These are phyloP conservation scores for Phytophthora rubi DNA, from an alignment of 352 stramenopile genomes.

Conservation along the genomic window DNA sequence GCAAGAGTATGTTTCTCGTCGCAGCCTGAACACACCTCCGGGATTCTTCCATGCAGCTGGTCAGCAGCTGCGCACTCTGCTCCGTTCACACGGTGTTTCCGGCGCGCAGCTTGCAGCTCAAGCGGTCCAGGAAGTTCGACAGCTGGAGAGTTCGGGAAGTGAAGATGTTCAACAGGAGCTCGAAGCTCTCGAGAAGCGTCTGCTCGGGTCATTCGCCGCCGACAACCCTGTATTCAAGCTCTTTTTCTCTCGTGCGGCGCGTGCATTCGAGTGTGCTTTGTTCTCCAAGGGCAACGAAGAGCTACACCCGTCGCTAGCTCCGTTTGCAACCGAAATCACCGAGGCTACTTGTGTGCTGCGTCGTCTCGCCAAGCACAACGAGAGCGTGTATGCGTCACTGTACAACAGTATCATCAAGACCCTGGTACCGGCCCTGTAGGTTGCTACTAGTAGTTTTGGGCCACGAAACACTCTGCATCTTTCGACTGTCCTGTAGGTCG, in stretches of 20 bases:
- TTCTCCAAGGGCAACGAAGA: slow-evolving; percentile 27
- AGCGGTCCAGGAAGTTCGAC: slow-evolving; percentile 41
- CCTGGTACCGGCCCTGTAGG: slow-evolving; percentile 38
- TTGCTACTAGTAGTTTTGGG: background rate
- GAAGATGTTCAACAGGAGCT: slow-evolving; percentile 30
- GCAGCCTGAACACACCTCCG: slow-evolving; percentile 25
- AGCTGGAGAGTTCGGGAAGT: slow-evolving; percentile 28
- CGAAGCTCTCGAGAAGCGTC: slow-evolving; percentile 47
- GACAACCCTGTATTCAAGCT: slow-evolving; percentile 68
- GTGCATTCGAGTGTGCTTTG: slow-evolving; percentile 39
- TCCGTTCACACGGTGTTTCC: slow-evolving; percentile 54
- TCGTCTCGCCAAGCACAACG: slow-evolving; percentile 72
- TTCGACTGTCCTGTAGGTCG: slow-evolving; percentile 15
- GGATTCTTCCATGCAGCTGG: slow-evolving; percentile 43
- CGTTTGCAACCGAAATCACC: slow-evolving; percentile 55
- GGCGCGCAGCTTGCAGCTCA: slow-evolving; percentile 61
- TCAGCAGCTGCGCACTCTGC: slow-evolving; percentile 47
- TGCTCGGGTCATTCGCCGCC: slow-evolving; percentile 48
- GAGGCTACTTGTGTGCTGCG: slow-evolving; percentile 38
- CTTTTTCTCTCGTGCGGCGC: slow-evolving; percentile 51
- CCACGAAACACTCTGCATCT: background rate
- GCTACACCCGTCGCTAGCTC: slow-evolving; percentile 58
- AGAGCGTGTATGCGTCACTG: slow-evolving; percentile 60
- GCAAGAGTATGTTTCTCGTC: slow-evolving; percentile 60
- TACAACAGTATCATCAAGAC: slow-evolving; percentile 73